Evolutionary conservation across 768 basidiomycete species (phyloP), one percentile per base, ranked within the genome.

Genomic region (Lentinula raphanica): DNA sequence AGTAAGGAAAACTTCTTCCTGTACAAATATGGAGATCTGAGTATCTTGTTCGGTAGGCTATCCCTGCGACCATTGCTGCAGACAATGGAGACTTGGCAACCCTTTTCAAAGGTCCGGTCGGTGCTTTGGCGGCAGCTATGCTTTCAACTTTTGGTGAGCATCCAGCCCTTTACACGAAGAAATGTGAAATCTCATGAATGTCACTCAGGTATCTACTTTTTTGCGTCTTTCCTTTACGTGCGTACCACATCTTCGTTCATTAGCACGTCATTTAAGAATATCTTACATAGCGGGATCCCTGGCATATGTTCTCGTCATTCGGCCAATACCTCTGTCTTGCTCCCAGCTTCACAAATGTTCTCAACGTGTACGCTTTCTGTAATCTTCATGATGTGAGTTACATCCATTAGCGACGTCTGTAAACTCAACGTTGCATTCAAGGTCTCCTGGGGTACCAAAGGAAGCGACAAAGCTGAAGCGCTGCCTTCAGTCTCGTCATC

Each of bases 291-390:
- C 86, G 92, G 61, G 95, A 98, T 72, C 95, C 95, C 4, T 98
- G 95, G 95, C 95, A 98, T 72, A 89, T 98, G 86, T 87, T 95
- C 72, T 91, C 92, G 25, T 94, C 92, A 64, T 94, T 97, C 80
- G 75, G 88, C 64, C 95, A 95, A 69, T 96, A 95, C 68, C 75
- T 96, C 50, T 87, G 86, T 66, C 72, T 98, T 58, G 96, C 96
- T 11, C 92, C 92, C 1, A 92, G 89, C 64, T 96, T 96, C 75
- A 94, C 88, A 35, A 98, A 97, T 69, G 88, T 98, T 45, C 81
- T 96, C 65, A 96, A 96, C 72, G 91, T 95, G 36, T 98, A 98
- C 69, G 94, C 95, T 0, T 98, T 98, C 79, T 97, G 94, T 74
- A 97, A 97, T 74, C 75, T 97, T 72, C 93, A 93, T 69, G 94